Percentiles rank a stretch among this genome's conserved stretches.
These are phyloP conservation scores for Talaromyces sp. DNA, from an alignment of 2,329 filamentous ascomycete genomes.

Conservation along the genomic window DNA sequence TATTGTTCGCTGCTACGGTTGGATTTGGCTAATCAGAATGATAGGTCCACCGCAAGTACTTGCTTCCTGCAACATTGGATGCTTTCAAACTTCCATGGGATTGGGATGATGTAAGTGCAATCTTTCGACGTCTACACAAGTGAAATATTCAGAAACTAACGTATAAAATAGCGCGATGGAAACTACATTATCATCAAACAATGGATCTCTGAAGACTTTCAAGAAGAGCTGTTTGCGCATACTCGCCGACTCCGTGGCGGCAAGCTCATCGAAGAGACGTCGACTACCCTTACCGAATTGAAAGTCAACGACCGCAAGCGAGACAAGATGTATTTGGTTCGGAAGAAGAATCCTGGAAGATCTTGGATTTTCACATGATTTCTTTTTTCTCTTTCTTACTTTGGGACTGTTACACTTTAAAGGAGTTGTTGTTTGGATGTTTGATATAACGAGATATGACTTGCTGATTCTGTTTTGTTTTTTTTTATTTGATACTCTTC, in stretches of 20 bases:
- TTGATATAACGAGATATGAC: slow-evolving; percentile 6
- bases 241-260: slow-evolving; percentile 59
- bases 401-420: background rate
- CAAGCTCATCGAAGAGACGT: slow-evolving; percentile 32
- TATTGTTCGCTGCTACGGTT: background rate
- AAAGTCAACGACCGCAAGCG: slow-evolving; percentile 39
- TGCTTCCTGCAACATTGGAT: slow-evolving; percentile 43
- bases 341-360: slow-evolving; percentile 39
- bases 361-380: slow-evolving; percentile 34
- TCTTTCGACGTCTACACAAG: background rate
- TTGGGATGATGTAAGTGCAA: slow-evolving; percentile 41
- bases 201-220: slow-evolving; percentile 66
- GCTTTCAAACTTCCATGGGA: slow-evolving; percentile 45
- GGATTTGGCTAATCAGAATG: background rate
- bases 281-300: slow-evolving; percentile 35
- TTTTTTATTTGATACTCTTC: background rate
- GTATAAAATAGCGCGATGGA: slow-evolving; percentile 47
- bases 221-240: slow-evolving; percentile 67
- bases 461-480: background rate
- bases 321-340: slow-evolving; percentile 44
- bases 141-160: background rate
- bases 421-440: background rate
- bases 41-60: slow-evolving; percentile 43
- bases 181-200: slow-evolving; percentile 69
- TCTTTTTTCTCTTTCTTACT: background rate